phyloP scores from a whole-genome alignment of 805 yeast genomes.

The Cyberlindnera suaveolens region DNA sequence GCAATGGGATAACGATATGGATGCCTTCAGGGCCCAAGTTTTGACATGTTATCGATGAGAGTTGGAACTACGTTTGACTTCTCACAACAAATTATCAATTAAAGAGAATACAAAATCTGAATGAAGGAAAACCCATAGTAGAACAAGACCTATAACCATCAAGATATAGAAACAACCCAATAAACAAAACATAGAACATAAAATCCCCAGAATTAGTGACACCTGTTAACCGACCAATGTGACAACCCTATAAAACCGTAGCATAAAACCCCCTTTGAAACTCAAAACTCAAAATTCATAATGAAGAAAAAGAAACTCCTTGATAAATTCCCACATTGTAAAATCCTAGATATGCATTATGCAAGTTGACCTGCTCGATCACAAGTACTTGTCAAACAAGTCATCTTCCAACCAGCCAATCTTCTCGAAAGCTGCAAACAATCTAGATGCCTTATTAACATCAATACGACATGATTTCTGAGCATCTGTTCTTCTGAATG shows the following conservation, averaged over 20 bases:
- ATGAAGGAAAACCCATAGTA: background rate
- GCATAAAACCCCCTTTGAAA: background rate
- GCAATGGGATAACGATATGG: constrained; percentile 42
- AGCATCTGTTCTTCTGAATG: constrained; percentile 95
- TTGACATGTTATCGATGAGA: no score
- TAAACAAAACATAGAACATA: no score
- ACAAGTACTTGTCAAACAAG: constrained; percentile 48
- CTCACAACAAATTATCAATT: background rate
- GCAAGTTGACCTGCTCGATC: constrained; percentile 1
- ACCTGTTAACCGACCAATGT: no score
- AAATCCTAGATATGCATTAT: background rate
- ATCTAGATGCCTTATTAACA: constrained; percentile 90
- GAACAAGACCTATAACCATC: background rate
- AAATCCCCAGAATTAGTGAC: no score
- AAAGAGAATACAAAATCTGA: background rate
- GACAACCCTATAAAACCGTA: no score
- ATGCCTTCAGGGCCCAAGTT: constrained; percentile 6
- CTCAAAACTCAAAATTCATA: background rate
- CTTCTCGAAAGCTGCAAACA: constrained; percentile 89
- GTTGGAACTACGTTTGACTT: no score
- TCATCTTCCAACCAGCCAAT: constrained; percentile 92
- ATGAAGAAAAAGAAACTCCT: no score
- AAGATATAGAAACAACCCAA: no score
- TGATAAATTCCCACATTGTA: background rate
- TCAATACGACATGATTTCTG: constrained; percentile 97